phyloP scores from a whole-genome alignment of 106 monocot species.

The Phalaenopsis aphrodite region DNA sequence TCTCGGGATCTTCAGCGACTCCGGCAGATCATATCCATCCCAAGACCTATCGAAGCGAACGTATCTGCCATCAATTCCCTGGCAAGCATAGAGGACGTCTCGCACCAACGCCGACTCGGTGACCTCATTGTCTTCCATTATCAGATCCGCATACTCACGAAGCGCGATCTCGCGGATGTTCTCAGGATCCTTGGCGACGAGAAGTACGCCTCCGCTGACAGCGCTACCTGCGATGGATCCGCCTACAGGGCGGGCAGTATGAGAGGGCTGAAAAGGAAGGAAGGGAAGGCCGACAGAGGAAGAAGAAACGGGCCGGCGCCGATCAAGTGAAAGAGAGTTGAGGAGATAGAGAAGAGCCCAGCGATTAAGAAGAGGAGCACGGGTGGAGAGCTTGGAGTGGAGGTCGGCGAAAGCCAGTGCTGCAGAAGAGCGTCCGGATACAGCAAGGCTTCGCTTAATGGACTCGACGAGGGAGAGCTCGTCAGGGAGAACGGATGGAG shows the following conservation, averaged over 20 bases:
- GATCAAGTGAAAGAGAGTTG: constrained; percentile 46
- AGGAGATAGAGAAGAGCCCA: constrained; percentile 76
- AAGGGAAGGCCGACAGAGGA: constrained; percentile 20
- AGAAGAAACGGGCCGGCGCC: background rate
- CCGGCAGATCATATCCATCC: constrained; percentile 67
- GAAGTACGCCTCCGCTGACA: constrained; percentile 41
- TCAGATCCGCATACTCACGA: constrained; percentile 68
- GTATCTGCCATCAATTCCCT: constrained; percentile 83
- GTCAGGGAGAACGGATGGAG: constrained; percentile 47
- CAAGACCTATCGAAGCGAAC: constrained; percentile 30
- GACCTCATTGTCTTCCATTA: constrained; percentile 52
- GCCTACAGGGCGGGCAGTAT: background rate
- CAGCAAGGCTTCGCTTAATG: constrained; percentile 77
- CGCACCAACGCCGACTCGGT: constrained; percentile 60
- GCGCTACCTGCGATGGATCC: constrained; percentile 4
- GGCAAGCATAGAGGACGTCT: constrained; percentile 69
- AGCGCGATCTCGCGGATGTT: constrained; percentile 85
- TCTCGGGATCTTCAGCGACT: constrained; percentile 41
- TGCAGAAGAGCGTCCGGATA: constrained; percentile 40
- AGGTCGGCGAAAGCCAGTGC: constrained; percentile 84
- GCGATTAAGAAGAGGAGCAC: constrained; percentile 35
- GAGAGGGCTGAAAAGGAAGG: constrained; percentile 25
- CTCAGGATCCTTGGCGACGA: constrained; percentile 76
- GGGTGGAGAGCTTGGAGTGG: constrained; percentile 48
- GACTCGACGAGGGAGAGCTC: constrained; percentile 62